phyloP scores from a whole-genome alignment of 2,329 filamentous ascomycete species.

The Exophiala sp. region DNA sequence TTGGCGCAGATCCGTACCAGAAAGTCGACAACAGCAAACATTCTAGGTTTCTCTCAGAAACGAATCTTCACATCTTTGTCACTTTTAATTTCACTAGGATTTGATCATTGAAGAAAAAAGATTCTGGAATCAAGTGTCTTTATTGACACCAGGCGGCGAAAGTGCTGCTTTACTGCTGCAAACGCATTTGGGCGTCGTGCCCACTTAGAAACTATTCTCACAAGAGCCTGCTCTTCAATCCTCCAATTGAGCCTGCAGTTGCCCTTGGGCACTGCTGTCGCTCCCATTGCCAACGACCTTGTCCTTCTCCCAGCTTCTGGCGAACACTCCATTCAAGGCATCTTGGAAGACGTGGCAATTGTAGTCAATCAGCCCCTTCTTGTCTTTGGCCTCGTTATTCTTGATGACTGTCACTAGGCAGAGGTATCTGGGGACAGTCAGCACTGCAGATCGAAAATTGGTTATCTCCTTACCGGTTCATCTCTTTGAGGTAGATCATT shows the following conservation, averaged over 20 bases:
- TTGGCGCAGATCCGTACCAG: conserved; percentile 12
- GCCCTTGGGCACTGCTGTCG: conserved; percentile 15
- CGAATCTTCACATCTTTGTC: too few relatives aligned
- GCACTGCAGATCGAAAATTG: background rate
- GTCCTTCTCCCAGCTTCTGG: conserved; percentile 46
- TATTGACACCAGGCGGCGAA: background rate
- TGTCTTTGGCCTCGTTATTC: conserved; percentile 61
- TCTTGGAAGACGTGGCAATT: conserved; percentile 63
- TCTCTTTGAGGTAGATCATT: conserved; percentile 64
- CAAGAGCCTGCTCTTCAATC: background rate
- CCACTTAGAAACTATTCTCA: background rate
- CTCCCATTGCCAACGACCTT: conserved; percentile 28
- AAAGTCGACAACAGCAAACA: background rate
- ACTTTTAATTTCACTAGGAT: too few relatives aligned
- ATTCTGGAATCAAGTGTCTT: background rate
- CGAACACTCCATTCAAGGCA: conserved; percentile 60
- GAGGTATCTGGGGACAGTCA: conserved; percentile 50
- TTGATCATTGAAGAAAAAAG: too few relatives aligned
- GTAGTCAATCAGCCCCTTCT: conserved; percentile 64
- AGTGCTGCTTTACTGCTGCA: background rate
- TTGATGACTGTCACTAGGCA: conserved; percentile 64
- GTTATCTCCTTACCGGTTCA: conserved; percentile 56
- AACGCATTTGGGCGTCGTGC: background rate
- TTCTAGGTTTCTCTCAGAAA: too few relatives aligned
- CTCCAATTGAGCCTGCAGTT: background rate